Evolutionary conservation across 208 protist genomes (phyloP).

Genomic region (Trypanosoma congolense): DNA sequence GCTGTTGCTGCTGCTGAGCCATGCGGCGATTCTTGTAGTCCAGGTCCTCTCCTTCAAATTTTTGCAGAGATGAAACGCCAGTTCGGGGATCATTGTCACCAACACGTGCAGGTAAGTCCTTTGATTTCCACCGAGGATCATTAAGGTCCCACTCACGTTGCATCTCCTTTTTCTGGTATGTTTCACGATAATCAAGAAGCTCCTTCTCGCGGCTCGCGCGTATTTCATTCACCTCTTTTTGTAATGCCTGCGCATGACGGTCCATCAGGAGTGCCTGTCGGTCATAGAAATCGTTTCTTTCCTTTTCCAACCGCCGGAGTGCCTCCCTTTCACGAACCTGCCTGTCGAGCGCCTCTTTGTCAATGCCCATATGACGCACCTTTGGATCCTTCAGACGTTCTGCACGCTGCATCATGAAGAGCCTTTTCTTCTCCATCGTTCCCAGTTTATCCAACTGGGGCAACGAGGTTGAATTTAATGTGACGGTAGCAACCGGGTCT

Average conservation of each 20-base stretch:
- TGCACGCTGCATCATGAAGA: slow-evolving; percentile 85
- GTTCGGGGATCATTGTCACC: slow-evolving; percentile 87
- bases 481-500: slow-evolving; percentile 6
- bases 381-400: slow-evolving; percentile 90
- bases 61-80: slow-evolving; percentile 78
- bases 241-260: slow-evolving; percentile 78
- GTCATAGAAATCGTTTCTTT: slow-evolving; percentile 85
- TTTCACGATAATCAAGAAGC: slow-evolving; percentile 78
- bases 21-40: slow-evolving; percentile 56
- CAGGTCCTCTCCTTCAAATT: slow-evolving; percentile 91
- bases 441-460: background rate
- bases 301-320: slow-evolving; percentile 73
- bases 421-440: slow-evolving; percentile 60
- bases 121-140: slow-evolving; percentile 68
- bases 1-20: slow-evolving; percentile 83
- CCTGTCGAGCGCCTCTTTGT: slow-evolving; percentile 83
- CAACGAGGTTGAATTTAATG: background rate
- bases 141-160: slow-evolving; percentile 90
- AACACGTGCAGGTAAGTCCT: slow-evolving; percentile 83
- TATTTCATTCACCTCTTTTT: slow-evolving; percentile 83
- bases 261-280: slow-evolving; percentile 86
- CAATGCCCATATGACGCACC: slow-evolving; percentile 88
- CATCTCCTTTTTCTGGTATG: slow-evolving; percentile 82
- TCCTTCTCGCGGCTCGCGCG: slow-evolving; percentile 73
- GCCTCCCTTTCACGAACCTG: slow-evolving; percentile 90